A percentile compares a stretch with the other conserved stretches of the same genome.
Evolutionary conservation across 495 filamentous ascomycete species (phyloP).

Genomic region (Penicillium egyptiacum): DNA sequence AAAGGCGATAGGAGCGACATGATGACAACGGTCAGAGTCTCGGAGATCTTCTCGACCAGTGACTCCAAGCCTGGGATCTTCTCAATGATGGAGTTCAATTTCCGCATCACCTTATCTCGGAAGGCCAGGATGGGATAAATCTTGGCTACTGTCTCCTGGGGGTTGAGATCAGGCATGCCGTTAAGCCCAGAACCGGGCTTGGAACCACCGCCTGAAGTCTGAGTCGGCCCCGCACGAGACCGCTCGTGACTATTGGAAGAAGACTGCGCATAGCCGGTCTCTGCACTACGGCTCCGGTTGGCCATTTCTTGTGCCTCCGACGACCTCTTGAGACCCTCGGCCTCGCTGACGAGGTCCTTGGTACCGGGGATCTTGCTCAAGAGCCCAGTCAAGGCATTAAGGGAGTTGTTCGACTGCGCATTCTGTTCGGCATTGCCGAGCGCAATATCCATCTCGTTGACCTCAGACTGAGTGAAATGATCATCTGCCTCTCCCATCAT

Average conservation of each 20-base stretch:
- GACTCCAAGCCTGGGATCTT: constrained; percentile 88
- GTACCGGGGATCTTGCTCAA: constrained; percentile 78
- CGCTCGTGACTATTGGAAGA: constrained; percentile 15
- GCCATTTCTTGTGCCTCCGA: constrained; percentile 73
- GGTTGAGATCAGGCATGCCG: constrained; percentile 78
- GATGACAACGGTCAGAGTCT: constrained; percentile 86
- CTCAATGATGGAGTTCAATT: constrained; percentile 78
- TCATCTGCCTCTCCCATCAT: constrained; percentile 96
- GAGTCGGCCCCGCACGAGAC: constrained; percentile 18
- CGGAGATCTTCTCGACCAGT: constrained; percentile 85
- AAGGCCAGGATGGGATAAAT: constrained; percentile 96
- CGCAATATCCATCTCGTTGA: constrained; percentile 81
- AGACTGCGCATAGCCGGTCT: constrained; percentile 32
- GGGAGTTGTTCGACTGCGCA: constrained; percentile 44
- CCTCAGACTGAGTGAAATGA: constrained; percentile 92
- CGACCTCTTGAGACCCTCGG: constrained; percentile 67
- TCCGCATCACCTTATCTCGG: constrained; percentile 85
- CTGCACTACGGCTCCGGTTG: constrained; percentile 45
- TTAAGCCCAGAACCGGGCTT: constrained; percentile 55
- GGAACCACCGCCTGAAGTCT: constrained; percentile 31
- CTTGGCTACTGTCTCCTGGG: constrained; percentile 72
- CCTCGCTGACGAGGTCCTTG: constrained; percentile 73
- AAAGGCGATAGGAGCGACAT: constrained; percentile 88
- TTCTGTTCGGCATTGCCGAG: constrained; percentile 60
- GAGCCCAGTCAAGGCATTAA: constrained; percentile 64